Evolutionary conservation across 495 filamentous ascomycete genomes (phyloP).

Genomic region (Penicillium coprophilum): DNA sequence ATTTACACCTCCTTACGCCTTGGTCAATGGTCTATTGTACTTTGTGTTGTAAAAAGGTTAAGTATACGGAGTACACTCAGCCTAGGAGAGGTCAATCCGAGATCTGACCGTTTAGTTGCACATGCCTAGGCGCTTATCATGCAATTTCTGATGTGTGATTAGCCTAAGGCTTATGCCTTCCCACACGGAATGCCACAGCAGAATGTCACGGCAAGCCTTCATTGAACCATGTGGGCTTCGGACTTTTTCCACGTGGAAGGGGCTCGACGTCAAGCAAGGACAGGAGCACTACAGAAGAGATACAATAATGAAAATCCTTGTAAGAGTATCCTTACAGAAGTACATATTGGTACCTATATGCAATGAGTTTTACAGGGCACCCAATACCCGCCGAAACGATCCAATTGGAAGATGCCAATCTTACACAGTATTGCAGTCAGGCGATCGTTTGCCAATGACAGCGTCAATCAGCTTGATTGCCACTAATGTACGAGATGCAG

Average conservation of each 20-base stretch:
- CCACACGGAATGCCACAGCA: background rate
- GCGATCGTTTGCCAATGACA: slow-evolving; percentile 5
- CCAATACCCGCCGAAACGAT: background rate
- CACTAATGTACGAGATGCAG: slow-evolving; percentile 12
- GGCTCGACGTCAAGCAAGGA: background rate
- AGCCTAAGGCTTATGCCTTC: background rate
- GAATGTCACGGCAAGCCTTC: background rate
- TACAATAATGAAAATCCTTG: background rate
- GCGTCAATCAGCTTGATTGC: background rate
- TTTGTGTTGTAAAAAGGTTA: too few species aligned
- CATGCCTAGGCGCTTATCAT: background rate
- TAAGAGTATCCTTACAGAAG: background rate
- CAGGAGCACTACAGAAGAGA: background rate
- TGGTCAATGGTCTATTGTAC: background rate
- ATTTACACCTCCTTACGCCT: background rate
- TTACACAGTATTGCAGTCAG: background rate
- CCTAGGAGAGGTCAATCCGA: background rate
- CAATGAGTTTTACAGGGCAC: background rate
- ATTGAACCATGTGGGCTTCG: slow-evolving; percentile 6
- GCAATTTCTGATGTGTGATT: background rate
- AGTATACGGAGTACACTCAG: background rate
- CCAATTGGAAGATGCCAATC: background rate
- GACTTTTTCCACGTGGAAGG: slow-evolving; percentile 2
- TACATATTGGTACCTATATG: background rate
- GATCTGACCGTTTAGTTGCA: background rate